Evolutionary conservation across 2,329 filamentous ascomycete species (phyloP).

Genomic region (Ceratocystis cacaofunesta): DNA sequence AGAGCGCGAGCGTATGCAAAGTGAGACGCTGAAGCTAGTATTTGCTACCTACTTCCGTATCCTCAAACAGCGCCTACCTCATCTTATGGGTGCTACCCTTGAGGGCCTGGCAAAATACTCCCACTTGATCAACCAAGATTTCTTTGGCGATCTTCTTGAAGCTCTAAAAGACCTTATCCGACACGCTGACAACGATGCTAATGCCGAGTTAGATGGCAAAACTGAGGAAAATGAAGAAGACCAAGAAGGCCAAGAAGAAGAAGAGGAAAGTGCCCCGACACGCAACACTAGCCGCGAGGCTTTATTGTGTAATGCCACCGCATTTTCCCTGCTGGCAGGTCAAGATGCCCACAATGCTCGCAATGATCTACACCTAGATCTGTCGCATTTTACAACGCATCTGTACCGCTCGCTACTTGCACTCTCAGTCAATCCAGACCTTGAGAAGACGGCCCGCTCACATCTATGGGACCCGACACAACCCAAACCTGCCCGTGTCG

Average conservation of each 20-base stretch:
- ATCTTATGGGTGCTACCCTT: constrained; percentile 90
- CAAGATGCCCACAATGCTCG: constrained; percentile 83
- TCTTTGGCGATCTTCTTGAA: constrained; percentile 92
- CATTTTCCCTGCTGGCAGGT: constrained; percentile 87
- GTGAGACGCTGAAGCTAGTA: constrained; percentile 88
- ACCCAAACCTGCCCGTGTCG: constrained; percentile 27
- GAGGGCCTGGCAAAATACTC: constrained; percentile 89
- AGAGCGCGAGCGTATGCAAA: constrained; percentile 83
- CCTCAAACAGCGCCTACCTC: constrained; percentile 63
- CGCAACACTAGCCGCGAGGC: constrained; percentile 74
- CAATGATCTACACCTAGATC: constrained; percentile 67
- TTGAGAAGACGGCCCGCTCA: constrained; percentile 66
- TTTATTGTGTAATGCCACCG: constrained; percentile 87
- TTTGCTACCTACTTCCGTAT: constrained; percentile 94
- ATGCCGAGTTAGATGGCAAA: constrained; percentile 19
- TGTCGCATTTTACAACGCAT: constrained; percentile 88
- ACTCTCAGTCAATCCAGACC: constrained; percentile 65
- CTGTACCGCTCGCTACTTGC: constrained; percentile 76
- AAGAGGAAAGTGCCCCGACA: constrained; percentile 33
- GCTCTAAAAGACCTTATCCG: constrained; percentile 84
- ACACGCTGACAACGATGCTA: constrained; percentile 46
- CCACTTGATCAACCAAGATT: constrained; percentile 96
- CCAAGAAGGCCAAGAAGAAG: constrained; percentile 31
- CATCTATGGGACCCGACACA: constrained; percentile 51
- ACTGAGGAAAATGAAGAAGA: constrained; percentile 29